Base-by-base conservation (phyloP, 306 rosid species). In the Begonia peltatifolia region DNA sequence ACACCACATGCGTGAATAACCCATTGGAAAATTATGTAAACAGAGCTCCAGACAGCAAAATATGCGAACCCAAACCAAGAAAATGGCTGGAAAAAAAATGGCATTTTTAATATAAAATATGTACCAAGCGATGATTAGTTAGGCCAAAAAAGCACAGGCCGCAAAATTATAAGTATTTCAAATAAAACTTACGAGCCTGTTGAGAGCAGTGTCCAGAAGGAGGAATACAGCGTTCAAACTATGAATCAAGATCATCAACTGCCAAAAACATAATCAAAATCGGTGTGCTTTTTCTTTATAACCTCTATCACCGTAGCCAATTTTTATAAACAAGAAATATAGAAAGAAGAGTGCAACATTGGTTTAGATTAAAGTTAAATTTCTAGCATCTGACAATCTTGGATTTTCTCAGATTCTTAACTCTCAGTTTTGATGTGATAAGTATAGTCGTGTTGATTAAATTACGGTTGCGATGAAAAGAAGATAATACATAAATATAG, bases 211-310 rank as follows among this genome's bases (percentile, higher is more conserved):
- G 62, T 88, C 88, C 62, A 78, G 68, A 54, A 84, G 84, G 57
- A 84, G 86, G 68, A 84, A 77, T 55, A 56, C 10, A 8, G 76
- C 74, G 50, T 88, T 81, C 71, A 84, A 20, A 44, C 62, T 76
- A 67, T 88, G 95, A 84, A 88, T 81, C 71, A 74, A 74, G 20
- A 76, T 80, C 84, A 75, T 77, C 72, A 88, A 63, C 95, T 87
- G 93, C 64, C 65, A 55, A 69, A 25, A 56, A 60, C 14, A 61
- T 41, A 60, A 51, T 44, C 35, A 16, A 59, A 16, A 35, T 10
- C 0, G 12, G 48, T 30, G 38, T 30, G 38, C 38, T 30, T 30
- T 30, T 30, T 6, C 38, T 6, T 30, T 30, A 30, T 30, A 5
- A 30, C 38, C 38, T 30, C 38, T 3, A 30, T 30, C 9, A 30